These are phyloP conservation scores for Aphanomyces euteiches DNA, from an alignment of 352 stramenopile species.

Conservation along the genomic window DNA sequence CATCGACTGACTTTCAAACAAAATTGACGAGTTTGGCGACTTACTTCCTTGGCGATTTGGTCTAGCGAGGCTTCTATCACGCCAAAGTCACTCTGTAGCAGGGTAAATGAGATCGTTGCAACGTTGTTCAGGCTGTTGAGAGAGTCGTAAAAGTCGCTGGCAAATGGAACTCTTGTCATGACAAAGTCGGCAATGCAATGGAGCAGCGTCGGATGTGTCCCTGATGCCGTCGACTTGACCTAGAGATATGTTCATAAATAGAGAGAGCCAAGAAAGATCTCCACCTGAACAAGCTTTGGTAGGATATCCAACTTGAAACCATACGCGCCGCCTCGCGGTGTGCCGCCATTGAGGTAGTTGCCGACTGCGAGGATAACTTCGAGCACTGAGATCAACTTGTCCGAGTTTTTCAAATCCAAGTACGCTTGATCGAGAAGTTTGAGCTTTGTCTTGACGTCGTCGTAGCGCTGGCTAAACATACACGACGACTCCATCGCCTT, in stretches of 20 bases:
- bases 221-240: not conserved
- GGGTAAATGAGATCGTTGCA: conserved; percentile 7
- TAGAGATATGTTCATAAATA: conserved; percentile 5
- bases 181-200: conserved; percentile 14
- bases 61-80: not conserved
- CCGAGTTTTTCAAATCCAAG: conserved; percentile 46
- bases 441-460: conserved; percentile 45
- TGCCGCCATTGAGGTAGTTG: conserved; percentile 49
- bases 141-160: conserved; percentile 11
- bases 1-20: not conserved
- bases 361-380: conserved; percentile 42
- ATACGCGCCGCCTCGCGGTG: conserved; percentile 37
- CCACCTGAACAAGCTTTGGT: conserved; percentile 38
- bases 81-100: conserved; percentile 6
- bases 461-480: conserved; percentile 74
- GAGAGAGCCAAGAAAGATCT: not conserved
- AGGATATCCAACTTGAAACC: conserved; percentile 49
- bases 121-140: conserved; percentile 4
- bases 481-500: conserved; percentile 84
- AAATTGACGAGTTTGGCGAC: not conserved
- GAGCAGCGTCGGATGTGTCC: not conserved
- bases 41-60: conserved; percentile 21
- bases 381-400: conserved; percentile 29
- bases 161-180: not conserved
- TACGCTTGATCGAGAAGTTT: conserved; percentile 54